Conservation (phyloP, 345 rosid genomes). For the Cardiospermum halicacabum region DNA sequence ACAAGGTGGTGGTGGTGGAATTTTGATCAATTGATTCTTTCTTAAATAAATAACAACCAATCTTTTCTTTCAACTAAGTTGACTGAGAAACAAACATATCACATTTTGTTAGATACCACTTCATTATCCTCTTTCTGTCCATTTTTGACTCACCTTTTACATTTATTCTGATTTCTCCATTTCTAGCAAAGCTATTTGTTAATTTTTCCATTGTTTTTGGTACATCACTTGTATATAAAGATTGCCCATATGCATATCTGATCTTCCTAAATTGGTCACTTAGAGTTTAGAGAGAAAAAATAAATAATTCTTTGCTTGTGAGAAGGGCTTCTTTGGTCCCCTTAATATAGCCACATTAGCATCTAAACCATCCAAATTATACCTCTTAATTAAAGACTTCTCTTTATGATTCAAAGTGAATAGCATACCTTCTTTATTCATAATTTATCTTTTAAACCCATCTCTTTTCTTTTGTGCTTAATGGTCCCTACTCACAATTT, state of each 20-base stretch:
- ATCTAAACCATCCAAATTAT: not conserved
- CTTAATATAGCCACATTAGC: not conserved
- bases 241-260: too few relatives aligned
- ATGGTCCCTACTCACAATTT: slow-evolving; percentile 4
- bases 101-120: slow-evolving; percentile 9
- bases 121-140: not conserved
- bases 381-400: not conserved
- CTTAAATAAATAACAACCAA: not conserved
- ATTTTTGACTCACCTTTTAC: slow-evolving; percentile 25
- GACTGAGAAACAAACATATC: not conserved
- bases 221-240: too few relatives aligned
- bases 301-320: slow-evolving; percentile 30
- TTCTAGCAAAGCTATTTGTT: too few relatives aligned
- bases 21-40: not conserved
- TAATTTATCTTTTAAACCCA: not conserved
- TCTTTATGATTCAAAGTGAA: not conserved
- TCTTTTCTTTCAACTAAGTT: slow-evolving; percentile 7
- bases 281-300: not conserved
- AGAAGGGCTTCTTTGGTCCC: slow-evolving; percentile 20
- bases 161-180: not conserved
- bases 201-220: too few relatives aligned
- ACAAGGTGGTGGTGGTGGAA: not conserved
- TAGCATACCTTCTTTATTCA: slow-evolving; percentile 3
- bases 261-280: too few relatives aligned
- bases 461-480: not conserved